Evolutionary conservation across 176 grass and related monocot genomes (phyloP).

Genomic region (Oryza nivara): DNA sequence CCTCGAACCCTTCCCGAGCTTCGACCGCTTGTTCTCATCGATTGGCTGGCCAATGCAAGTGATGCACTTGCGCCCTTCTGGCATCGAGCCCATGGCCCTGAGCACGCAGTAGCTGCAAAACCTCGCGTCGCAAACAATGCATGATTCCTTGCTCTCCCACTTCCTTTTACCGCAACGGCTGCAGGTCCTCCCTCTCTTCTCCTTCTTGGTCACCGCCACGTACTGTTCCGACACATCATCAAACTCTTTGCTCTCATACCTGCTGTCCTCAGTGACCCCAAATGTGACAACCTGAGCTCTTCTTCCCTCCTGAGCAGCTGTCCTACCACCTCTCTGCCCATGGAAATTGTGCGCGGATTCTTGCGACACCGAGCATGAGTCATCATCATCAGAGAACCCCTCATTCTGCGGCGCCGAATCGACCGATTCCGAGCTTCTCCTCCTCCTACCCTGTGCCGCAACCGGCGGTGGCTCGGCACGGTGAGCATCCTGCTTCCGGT

Average conservation of each 20-base stretch:
- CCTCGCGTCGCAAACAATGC: slow-evolving; percentile 71
- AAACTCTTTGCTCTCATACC: slow-evolving; percentile 58
- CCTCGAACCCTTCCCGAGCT: slow-evolving; percentile 85
- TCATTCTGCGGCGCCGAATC: slow-evolving; percentile 54
- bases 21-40: slow-evolving; percentile 72
- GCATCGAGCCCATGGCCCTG: slow-evolving; percentile 96
- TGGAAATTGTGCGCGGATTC: slow-evolving; percentile 50
- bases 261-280: slow-evolving; percentile 48
- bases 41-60: slow-evolving; percentile 81
- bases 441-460: slow-evolving; percentile 12
- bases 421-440: slow-evolving; percentile 31
- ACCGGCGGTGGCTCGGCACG: slow-evolving; percentile 8
- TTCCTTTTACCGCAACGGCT: slow-evolving; percentile 80
- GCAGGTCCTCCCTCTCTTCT: slow-evolving; percentile 58
- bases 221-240: slow-evolving; percentile 51
- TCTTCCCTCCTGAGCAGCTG: slow-evolving; percentile 39
- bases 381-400: slow-evolving; percentile 69
- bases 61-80: slow-evolving; percentile 88
- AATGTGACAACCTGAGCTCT: slow-evolving; percentile 73
- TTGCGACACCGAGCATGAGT: slow-evolving; percentile 42
- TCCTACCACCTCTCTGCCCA: slow-evolving; percentile 14
- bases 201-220: slow-evolving; percentile 57
- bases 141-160: slow-evolving; percentile 91
- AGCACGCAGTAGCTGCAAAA: slow-evolving; percentile 86
- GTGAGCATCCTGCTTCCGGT: slow-evolving; percentile 28